Base-by-base conservation (phyloP, 176 grass and related monocot species). In the Aegilops longissima region DNA sequence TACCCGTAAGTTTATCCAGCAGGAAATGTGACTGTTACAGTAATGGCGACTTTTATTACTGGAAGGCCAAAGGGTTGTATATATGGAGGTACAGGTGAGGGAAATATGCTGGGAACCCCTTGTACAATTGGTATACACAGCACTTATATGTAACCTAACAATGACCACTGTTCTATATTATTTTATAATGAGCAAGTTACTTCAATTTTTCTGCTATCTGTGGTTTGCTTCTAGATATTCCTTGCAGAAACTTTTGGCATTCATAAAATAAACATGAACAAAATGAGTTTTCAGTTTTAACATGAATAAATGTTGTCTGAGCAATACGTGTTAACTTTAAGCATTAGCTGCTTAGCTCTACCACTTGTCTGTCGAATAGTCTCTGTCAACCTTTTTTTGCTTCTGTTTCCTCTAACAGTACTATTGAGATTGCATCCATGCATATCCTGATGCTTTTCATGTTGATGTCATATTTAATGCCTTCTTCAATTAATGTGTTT, bases 391-490 rank as follows among this genome's bases (percentile, higher is more conserved):
- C 44, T 76, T 73, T 68, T 79, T 63, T 35, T 38, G 1, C 20
- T 30, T 44, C 13, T 82, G 5, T 30, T 82, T 58, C 34, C 73
- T 2, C 20, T 49, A 40, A 24, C 11, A 12, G 8, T 78, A 61
- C 45, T 69, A 59, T 66, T 84, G 47, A 54, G 44, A 45, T 88
- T 78, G 30, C 36, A 62, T 70, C 21, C 29, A 78, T 73, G 18
- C 34, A 17, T 88, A 23, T 63, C 35, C 27, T 24, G 27, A 47
- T 13, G 18, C 77, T 42, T 78, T 78, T 70, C 27, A 29, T 72
- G 87, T n/a, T 24, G 33, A 84, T 51, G 6, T 88, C n/a, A 56
- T 78, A 72, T 17, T 23, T 65, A 72, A 52, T 81, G 74, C 25
- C 5, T 33, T 73, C 30, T 82, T 64, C 44, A 13, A 59, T 75